Evolutionary conservation across 129 eudicot species (phyloP).

Genomic region (Scalesia atractyloides): DNA sequence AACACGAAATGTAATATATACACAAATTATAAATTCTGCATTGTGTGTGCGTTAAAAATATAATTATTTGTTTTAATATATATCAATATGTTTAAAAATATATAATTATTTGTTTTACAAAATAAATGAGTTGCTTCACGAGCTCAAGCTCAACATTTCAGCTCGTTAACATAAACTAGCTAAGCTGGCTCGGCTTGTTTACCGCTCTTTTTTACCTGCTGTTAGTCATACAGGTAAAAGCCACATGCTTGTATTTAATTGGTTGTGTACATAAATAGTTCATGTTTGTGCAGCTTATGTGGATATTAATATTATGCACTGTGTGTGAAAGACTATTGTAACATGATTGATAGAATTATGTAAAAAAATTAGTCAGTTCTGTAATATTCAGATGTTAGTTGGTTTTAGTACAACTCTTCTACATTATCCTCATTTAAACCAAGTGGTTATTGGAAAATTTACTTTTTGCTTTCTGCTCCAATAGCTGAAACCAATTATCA

Average conservation of each 20-base stretch:
- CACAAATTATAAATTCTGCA: no score
- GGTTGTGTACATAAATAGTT: not conserved
- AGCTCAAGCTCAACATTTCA: no score
- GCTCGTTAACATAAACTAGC: no score
- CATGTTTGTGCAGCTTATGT: not conserved
- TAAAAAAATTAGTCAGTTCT: not conserved
- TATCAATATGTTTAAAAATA: no score
- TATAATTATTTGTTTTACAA: no score
- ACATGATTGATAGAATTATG: not conserved
- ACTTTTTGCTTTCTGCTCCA: slow-evolving; percentile 24
- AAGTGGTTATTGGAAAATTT: slow-evolving; percentile 11
- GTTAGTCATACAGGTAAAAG: no score
- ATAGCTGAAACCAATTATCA: slow-evolving; percentile 50
- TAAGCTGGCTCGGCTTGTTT: no score
- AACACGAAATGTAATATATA: no score
- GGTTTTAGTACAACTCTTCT: not conserved
- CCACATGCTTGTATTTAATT: not conserved
- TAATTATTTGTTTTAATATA: no score
- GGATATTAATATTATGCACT: not conserved
- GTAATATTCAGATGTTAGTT: not conserved
- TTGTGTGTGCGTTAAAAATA: no score
- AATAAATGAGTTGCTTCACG: no score
- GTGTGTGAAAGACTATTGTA: not conserved
- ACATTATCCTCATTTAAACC: not conserved
- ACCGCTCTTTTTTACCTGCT: no score